Percentiles rank a stretch among this genome's conserved stretches.
phyloP scores from a whole-genome alignment of 345 rosid species.

The Alliaria petiolata region DNA sequence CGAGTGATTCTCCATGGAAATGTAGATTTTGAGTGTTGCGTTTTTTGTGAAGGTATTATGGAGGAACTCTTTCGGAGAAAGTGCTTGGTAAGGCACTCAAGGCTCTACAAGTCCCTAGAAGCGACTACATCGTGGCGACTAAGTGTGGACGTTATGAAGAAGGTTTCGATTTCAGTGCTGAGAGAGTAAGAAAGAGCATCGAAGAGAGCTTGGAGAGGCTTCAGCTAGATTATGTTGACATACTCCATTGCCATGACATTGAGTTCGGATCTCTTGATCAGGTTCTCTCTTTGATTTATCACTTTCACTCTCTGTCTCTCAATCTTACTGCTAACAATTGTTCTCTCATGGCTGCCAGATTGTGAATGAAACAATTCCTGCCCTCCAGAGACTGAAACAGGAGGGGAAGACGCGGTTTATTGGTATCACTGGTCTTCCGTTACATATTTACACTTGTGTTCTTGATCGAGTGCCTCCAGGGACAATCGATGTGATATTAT shows the following conservation, averaged over 20 bases:
- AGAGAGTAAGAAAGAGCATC: constrained; percentile 72
- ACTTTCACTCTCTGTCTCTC: too few relatives aligned
- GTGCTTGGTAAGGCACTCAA: constrained; percentile 83
- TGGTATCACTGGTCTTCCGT: constrained; percentile 92
- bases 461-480: constrained; percentile 85
- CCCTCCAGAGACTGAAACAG: constrained; percentile 76
- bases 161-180: constrained; percentile 91
- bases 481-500: constrained; percentile 69
- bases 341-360: constrained; percentile 38
- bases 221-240: constrained; percentile 86
- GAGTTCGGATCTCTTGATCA: neutral
- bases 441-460: constrained; percentile 57
- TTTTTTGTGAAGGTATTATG: constrained; percentile 57
- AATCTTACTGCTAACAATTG: neutral
- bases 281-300: too few relatives aligned
- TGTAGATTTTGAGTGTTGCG: neutral
- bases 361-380: constrained; percentile 91
- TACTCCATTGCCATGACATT: constrained; percentile 78
- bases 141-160: constrained; percentile 76
- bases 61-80: constrained; percentile 85
- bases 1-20: neutral
- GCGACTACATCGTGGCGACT: constrained; percentile 72
- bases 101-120: constrained; percentile 70
- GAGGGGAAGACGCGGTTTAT: constrained; percentile 78
- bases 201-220: constrained; percentile 79